These are phyloP conservation scores for Argentina anserina DNA, from an alignment of 306 rosid genomes.

Conservation along the genomic window DNA sequence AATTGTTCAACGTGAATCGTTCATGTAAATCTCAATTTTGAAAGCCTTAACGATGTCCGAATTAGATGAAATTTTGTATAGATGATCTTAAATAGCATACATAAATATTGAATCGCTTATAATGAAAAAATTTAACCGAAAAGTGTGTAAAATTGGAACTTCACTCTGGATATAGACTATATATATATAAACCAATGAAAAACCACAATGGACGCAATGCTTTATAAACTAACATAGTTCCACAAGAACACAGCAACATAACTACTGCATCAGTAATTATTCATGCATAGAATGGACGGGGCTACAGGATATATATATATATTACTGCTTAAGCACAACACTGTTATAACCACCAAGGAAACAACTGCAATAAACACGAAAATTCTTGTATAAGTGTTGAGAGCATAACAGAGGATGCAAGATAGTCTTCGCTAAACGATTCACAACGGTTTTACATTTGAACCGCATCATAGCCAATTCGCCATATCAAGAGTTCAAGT, in stretches of 20 bases:
- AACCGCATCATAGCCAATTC: conserved; percentile 6
- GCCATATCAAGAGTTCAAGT: background rate
- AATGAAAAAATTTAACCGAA: no score
- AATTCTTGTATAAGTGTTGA: background rate
- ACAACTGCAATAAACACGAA: background rate
- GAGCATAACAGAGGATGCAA: background rate
- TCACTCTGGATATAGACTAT: no score
- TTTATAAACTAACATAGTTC: background rate
- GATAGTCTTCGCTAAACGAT: background rate
- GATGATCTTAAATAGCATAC: no score
- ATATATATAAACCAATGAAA: background rate
- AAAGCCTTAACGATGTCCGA: no score
- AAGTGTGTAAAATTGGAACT: no score
- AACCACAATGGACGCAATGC: background rate
- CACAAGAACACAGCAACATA: background rate
- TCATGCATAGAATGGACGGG: background rate
- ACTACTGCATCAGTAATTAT: background rate
- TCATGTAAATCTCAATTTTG: no score
- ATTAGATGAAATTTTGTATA: no score
- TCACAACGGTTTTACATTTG: background rate
- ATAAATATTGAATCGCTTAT: no score
- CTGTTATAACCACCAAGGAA: background rate
- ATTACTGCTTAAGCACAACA: background rate
- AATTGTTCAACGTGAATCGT: no score
- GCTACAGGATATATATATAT: no score